phyloP scores from a whole-genome alignment of 805 yeast species.

The Monosporozyma siamensis region DNA sequence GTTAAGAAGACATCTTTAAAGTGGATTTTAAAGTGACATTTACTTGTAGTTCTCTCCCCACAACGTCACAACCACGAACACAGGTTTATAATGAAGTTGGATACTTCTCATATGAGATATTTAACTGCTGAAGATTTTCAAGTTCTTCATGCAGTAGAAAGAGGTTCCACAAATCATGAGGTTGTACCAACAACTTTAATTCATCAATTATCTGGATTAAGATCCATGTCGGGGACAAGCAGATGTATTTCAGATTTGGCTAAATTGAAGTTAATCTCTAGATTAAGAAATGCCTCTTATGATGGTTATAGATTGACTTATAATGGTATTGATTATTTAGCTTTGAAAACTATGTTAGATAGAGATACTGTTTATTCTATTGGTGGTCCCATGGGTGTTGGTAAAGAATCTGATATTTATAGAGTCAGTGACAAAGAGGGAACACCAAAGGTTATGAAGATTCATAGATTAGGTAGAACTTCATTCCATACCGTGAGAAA shows the following conservation, averaged over 20 bases:
- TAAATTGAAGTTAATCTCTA: slow-evolving; percentile 66
- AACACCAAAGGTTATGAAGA: slow-evolving; percentile 64
- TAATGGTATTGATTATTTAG: slow-evolving; percentile 86
- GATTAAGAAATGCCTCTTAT: slow-evolving; percentile 81
- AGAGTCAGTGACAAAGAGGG: slow-evolving; percentile 65
- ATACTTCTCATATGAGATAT: slow-evolving; percentile 88
- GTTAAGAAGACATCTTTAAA: too few relatives aligned
- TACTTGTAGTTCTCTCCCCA: too few relatives aligned
- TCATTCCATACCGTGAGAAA: slow-evolving; percentile 88
- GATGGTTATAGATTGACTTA: slow-evolving; percentile 90
- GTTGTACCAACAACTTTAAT: slow-evolving; percentile 86
- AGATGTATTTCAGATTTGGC: slow-evolving; percentile 79
- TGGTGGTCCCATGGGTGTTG: slow-evolving; percentile 88
- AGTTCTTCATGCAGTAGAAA: slow-evolving; percentile 80
- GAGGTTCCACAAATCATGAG: slow-evolving; percentile 88
- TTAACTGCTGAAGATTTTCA: slow-evolving; percentile 84
- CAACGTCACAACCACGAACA: not conserved
- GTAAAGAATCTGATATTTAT: slow-evolving; percentile 94
- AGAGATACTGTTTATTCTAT: slow-evolving; percentile 65
- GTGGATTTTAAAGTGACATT: too few relatives aligned
- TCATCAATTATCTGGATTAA: slow-evolving; percentile 66
- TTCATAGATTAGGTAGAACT: slow-evolving; percentile 88
- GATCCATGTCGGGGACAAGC: slow-evolving; percentile 67
- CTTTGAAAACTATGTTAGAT: slow-evolving; percentile 73
- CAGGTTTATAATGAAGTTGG: slow-evolving; percentile 63